phyloP scores from a whole-genome alignment of 371 early-diverging fungal species.

The Syncephalastrum monosporum region DNA sequence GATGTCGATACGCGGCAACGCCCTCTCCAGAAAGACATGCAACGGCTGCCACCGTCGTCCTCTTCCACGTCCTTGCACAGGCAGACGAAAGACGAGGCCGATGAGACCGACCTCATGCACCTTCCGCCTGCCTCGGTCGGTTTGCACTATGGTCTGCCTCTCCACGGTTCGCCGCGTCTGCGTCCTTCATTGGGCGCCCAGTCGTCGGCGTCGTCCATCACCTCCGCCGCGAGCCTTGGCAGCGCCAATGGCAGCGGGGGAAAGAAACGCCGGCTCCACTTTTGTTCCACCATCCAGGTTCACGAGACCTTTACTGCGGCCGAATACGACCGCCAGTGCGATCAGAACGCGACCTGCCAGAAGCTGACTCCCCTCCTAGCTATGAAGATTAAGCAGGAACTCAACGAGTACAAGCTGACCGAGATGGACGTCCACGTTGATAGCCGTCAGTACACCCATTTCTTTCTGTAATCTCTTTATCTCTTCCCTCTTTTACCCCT shows the following conservation, averaged over 20 bases:
- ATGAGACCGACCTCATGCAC: slow-evolving; percentile 11
- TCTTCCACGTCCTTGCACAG: slow-evolving; percentile 25
- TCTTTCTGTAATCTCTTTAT: slow-evolving; percentile 14
- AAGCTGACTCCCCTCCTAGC: slow-evolving; percentile 64
- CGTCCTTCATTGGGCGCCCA: slow-evolving; percentile 39
- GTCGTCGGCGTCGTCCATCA: slow-evolving; percentile 20
- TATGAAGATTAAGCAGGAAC: slow-evolving; percentile 70
- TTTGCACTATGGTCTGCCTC: slow-evolving; percentile 39
- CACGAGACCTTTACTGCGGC: slow-evolving; percentile 17
- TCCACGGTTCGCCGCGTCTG: slow-evolving; percentile 47
- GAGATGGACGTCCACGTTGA: slow-evolving; percentile 80
- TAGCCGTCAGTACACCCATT: slow-evolving; percentile 55
- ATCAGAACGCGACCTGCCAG: slow-evolving; percentile 57
- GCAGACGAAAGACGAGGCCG: slow-evolving; percentile 2
- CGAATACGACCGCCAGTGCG: slow-evolving; percentile 71
- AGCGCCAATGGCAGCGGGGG: background rate
- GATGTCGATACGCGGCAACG: slow-evolving; percentile 5
- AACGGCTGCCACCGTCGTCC: slow-evolving; percentile 22
- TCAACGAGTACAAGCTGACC: slow-evolving; percentile 74
- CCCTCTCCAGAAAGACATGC: slow-evolving; percentile 1
- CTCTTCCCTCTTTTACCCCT: slow-evolving; percentile 3
- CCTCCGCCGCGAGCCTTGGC: background rate
- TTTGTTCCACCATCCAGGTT: slow-evolving; percentile 18
- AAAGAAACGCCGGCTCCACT: slow-evolving; percentile 14
- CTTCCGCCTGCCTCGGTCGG: slow-evolving; percentile 26